phyloP scores from a whole-genome alignment of 2,329 filamentous ascomycete species.

The Didymella pomorum region DNA sequence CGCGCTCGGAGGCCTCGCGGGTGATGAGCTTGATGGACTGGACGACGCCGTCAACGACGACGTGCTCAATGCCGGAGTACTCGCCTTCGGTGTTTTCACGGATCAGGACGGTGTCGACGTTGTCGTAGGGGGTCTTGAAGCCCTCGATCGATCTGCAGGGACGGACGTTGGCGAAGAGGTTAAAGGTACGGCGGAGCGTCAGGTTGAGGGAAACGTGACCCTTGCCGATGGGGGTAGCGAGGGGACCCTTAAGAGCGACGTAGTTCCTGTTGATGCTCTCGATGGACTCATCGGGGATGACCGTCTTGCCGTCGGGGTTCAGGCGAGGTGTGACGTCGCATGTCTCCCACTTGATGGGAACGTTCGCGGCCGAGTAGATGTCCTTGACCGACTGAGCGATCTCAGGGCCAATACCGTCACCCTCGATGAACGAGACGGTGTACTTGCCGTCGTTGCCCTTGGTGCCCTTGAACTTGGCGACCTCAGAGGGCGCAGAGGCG shows the following conservation, averaged over 20 bases:
- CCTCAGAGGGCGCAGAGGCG: constrained; percentile 60
- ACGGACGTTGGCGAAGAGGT: constrained; percentile 99
- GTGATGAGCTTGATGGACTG: constrained; percentile 99
- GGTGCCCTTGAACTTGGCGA: constrained; percentile 91
- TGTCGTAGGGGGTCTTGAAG: constrained; percentile 98
- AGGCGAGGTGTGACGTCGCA: constrained; percentile 94
- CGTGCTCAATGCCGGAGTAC: constrained; percentile 99
- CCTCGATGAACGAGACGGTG: constrained; percentile 96
- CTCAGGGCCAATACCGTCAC: constrained; percentile 98
- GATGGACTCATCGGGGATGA: constrained; percentile 92
- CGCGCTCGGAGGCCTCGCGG: constrained; percentile 89
- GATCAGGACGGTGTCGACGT: constrained; percentile 96
- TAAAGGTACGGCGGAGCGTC: constrained; percentile 97
- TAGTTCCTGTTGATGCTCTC: constrained; percentile 94
- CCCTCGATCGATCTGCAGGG: constrained; percentile 96
- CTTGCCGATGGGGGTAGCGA: constrained; percentile 98
- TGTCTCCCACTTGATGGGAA: constrained; percentile 96
- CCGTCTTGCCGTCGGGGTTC: constrained; percentile 94
- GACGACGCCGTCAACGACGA: constrained; percentile 96
- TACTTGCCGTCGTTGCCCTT: constrained; percentile 93
- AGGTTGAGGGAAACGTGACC: constrained; percentile 99
- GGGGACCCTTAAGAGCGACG: constrained; percentile 96
- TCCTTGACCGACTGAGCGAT: constrained; percentile 98
- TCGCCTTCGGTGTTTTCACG: constrained; percentile 99
- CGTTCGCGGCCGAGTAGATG: constrained; percentile 95